Percentiles rank a stretch among this genome's conserved stretches.
Conservation (phyloP, 179 eudicot species). For the Gypsophila paniculata region DNA sequence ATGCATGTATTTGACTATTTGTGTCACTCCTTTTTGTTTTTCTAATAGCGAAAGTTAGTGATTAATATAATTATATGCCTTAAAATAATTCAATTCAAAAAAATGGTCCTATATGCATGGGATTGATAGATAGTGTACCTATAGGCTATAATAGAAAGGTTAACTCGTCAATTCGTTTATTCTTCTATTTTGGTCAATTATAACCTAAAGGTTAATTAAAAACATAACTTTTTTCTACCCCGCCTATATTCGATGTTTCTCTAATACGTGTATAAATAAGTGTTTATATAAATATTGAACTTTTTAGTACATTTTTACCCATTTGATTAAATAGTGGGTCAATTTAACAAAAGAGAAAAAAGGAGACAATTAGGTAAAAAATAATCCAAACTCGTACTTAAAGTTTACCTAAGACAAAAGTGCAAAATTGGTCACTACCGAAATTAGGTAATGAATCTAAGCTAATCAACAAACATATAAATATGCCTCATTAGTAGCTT, state of each 20-base stretch:
- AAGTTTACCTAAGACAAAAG: background rate
- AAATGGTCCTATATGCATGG: background rate
- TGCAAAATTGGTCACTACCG: background rate
- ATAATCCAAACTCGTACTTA: background rate
- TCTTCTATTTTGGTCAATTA: too few species aligned
- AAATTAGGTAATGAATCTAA: background rate
- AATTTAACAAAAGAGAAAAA: background rate
- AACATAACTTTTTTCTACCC: too few species aligned
- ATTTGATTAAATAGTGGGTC: background rate
- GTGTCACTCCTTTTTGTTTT: background rate
- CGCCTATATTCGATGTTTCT: too few species aligned
- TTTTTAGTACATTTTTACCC: background rate
- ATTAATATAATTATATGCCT: background rate
- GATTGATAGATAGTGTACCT: background rate
- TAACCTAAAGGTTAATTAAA: too few species aligned
- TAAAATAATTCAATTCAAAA: background rate
- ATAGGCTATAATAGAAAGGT: background rate
- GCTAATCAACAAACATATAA: background rate
- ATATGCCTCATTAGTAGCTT: background rate
- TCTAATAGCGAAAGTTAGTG: background rate
- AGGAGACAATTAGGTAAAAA: background rate
- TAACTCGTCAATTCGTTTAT: background rate
- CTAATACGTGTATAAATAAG: too few species aligned
- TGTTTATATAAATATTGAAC: too few species aligned
- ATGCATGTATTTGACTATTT: conserved; percentile 10